Conservation (phyloP, 1,284 basidiomycete genomes). For the Leccinum insolens region DNA sequence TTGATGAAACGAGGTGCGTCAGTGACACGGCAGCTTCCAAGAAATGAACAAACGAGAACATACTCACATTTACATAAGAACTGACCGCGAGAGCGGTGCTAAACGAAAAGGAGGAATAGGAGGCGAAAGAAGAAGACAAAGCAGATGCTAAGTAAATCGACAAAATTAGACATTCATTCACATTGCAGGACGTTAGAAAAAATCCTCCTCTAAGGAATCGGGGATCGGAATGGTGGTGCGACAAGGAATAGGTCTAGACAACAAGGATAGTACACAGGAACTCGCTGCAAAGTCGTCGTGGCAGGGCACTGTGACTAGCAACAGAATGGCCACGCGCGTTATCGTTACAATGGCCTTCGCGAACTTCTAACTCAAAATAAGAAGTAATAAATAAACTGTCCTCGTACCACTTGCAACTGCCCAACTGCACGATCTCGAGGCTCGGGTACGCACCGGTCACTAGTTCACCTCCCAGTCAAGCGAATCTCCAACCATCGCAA, state of each 20-base stretch:
- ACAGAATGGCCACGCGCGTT: neutral
- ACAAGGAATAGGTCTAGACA: neutral
- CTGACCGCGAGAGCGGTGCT: too few relatives aligned
- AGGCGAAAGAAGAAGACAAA: too few relatives aligned
- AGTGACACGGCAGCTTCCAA: too few relatives aligned
- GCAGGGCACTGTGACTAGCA: neutral
- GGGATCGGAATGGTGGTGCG: neutral
- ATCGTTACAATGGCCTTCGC: neutral
- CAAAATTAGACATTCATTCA: too few relatives aligned
- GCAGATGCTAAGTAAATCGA: too few relatives aligned
- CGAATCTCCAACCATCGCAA: conserved; percentile 49
- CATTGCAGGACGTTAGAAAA: too few relatives aligned
- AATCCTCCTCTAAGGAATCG: too few relatives aligned
- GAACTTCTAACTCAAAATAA: neutral
- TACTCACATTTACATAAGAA: too few relatives aligned
- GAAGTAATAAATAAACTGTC: neutral
- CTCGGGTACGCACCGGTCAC: neutral
- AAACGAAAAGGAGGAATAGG: too few relatives aligned
- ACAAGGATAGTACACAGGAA: neutral
- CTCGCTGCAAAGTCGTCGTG: neutral
- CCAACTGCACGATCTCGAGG: neutral
- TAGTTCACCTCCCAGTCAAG: conserved; percentile 39
- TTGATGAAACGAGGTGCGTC: too few relatives aligned
- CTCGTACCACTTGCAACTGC: neutral
- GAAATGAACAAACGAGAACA: too few relatives aligned